phyloP scores from a whole-genome alignment of 2,329 filamentous ascomycete genomes.

The Fusarium sp. region DNA sequence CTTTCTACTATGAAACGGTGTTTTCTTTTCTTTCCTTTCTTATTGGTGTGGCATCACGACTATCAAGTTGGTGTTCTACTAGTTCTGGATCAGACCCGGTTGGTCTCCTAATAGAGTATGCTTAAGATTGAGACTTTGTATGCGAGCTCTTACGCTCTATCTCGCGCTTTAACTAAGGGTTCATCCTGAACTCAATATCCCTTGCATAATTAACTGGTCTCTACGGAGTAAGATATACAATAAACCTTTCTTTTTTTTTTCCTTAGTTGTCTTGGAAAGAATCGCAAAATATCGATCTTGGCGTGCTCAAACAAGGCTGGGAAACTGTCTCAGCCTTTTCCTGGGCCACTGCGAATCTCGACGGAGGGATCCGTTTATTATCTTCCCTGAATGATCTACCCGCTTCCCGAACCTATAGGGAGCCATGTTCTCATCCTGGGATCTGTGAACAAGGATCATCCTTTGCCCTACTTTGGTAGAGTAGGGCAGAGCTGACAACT shows the following conservation, averaged over 20 bases:
- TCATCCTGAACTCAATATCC: constrained; percentile 19
- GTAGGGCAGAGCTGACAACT: neutral
- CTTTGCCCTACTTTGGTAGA: constrained; percentile 15
- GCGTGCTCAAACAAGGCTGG: constrained; percentile 6
- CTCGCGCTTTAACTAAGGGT: constrained; percentile 7
- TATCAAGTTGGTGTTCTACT: constrained; percentile 7
- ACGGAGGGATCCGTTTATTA: constrained; percentile 12
- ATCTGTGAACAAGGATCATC: constrained; percentile 27
- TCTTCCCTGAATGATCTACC: constrained; percentile 39
- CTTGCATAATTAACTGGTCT: constrained; percentile 11
- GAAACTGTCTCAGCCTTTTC: constrained; percentile 24
- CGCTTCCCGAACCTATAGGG: constrained; percentile 31
- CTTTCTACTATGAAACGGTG: neutral
- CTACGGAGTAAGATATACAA: neutral
- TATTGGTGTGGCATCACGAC: neutral
- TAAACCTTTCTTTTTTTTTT: constrained; percentile 20
- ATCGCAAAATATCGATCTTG: constrained; percentile 6
- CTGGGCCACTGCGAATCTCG: constrained; percentile 11
- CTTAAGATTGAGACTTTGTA: constrained; percentile 25
- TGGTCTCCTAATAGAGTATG: constrained; percentile 5
- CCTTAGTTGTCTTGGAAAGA: constrained; percentile 9
- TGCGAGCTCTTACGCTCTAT: constrained; percentile 26
- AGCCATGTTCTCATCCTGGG: constrained; percentile 9
- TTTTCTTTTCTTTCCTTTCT: neutral
- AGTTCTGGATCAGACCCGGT: neutral